Base-by-base conservation (phyloP, 345 rosid genomes). In the Brassica rapa region DNA sequence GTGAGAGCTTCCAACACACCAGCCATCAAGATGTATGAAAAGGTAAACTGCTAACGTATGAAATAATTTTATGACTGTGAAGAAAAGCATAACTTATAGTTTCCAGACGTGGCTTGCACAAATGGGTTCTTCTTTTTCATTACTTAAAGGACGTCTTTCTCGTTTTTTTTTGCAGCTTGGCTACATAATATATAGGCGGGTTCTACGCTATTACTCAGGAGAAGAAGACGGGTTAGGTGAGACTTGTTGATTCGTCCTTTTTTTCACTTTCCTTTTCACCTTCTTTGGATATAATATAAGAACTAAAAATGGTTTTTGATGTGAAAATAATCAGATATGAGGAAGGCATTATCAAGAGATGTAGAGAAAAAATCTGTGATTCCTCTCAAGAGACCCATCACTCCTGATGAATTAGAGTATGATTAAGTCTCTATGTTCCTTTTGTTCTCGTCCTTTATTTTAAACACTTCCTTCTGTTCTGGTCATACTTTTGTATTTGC, bases 21-120 rank as follows among this genome's bases (percentile, higher is more conserved):
- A 25, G 97, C 97, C 60, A 89, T 93, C 84, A 95, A 91, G 90
- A 95, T 95, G 99, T 91, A 93, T 84, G 98, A 90, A 84, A 93
- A 95, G 96, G 98, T 35, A 35, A 35, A 35, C 41, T 32, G 6
- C 35, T 32, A 32, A 5, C 35, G 35, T 5, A 4, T 35, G 41
- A 35, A 35, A 1, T 35, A 35, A 7, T 11, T 24, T 25, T 37
- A 51, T 53, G 39, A 7, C 59, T 73, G 62, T 21, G 15, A 56
- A 56, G 4, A n/a, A 55, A 53, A 23, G 61, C 1, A 14, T 57
- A 1, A 9, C 27, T 19, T 68, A 1, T 29, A 43, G 32, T 55
- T 62, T 25, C 25, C 66, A 56, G 43, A 66, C 1, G 6, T 8
- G 68, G 11, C 32, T 59, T 24, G 63, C 30, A 9, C 63, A 24